A percentile compares a stretch with the other conserved stretches of the same genome.
Evolutionary conservation across 2,329 filamentous ascomycete species (phyloP).

Genomic region (Aspergillus fumigatus): DNA sequence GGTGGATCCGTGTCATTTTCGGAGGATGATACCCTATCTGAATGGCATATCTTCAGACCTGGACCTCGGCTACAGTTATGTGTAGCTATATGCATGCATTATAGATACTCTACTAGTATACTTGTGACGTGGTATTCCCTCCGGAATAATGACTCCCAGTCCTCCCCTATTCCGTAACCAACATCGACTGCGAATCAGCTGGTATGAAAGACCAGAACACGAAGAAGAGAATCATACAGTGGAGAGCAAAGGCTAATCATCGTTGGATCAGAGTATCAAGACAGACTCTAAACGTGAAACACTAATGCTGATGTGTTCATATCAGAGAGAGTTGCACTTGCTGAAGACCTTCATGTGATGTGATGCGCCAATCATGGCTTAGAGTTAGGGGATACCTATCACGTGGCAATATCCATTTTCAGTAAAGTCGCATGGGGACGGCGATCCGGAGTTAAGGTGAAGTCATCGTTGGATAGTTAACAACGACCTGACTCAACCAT

Average conservation of each 20-base stretch:
- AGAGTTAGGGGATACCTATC: not conserved
- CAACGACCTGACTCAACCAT: not conserved
- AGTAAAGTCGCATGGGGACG: not conserved
- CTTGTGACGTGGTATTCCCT: slow-evolving; percentile 1
- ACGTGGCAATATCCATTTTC: not conserved
- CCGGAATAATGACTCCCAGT: not conserved
- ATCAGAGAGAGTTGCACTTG: not conserved
- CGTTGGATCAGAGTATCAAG: not conserved
- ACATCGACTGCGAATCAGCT: not conserved
- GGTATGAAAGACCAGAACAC: not conserved
- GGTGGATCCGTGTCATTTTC: not conserved
- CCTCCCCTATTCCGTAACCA: not conserved
- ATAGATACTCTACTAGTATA: slow-evolving; percentile 11
- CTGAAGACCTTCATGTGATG: not conserved
- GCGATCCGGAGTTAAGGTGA: not conserved
- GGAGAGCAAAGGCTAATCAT: not conserved
- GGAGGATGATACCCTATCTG: not conserved
- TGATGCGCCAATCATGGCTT: not conserved
- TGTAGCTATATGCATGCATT: slow-evolving; percentile 15
- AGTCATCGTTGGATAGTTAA: not conserved
- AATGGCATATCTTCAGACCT: not conserved
- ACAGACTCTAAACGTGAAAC: not conserved
- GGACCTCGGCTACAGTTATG: not conserved
- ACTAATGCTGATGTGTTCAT: not conserved
- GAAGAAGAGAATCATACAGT: not conserved